These are phyloP conservation scores for Thraustotheca clavata DNA, from an alignment of 352 stramenopile species.

Conservation along the genomic window DNA sequence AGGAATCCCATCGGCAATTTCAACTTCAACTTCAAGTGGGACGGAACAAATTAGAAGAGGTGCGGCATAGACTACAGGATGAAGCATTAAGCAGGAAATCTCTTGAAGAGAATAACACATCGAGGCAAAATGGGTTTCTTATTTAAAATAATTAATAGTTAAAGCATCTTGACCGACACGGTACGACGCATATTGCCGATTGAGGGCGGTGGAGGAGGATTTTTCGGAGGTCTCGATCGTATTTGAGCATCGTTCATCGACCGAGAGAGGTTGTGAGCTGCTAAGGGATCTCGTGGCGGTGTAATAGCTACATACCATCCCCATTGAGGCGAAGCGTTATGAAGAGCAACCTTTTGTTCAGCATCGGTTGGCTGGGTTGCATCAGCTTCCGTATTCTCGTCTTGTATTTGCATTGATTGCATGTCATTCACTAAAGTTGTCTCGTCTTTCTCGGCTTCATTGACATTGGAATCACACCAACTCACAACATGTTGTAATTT, in stretches of 20 bases:
- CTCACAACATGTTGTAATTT: conserved; percentile 34
- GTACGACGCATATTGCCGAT: conserved; percentile 14
- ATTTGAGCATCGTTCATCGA: conserved; percentile 6
- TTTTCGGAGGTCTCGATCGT: neutral
- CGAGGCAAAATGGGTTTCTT: neutral
- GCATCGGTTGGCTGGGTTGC: conserved; percentile 11
- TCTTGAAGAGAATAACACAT: too few relatives aligned
- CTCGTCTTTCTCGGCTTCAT: neutral
- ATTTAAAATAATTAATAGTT: conserved; percentile 21
- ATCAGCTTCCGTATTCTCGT: conserved; percentile 25
- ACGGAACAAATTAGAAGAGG: conserved; percentile 7
- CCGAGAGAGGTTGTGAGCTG: neutral
- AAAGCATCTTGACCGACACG: conserved; percentile 7
- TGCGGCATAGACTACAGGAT: neutral
- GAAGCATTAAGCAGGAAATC: too few relatives aligned
- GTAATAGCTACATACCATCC: conserved; percentile 83
- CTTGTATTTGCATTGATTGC: conserved; percentile 7
- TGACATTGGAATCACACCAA: conserved; percentile 67
- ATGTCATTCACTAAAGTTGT: conserved; percentile 14
- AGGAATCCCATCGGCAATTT: neutral
- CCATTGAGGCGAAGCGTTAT: conserved; percentile 75
- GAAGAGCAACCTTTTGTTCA: conserved; percentile 24
- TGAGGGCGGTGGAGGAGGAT: neutral
- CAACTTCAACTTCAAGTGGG: conserved; percentile 3
- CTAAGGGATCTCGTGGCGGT: conserved; percentile 46